These are phyloP conservation scores for Colletotrichum sp. DNA, from an alignment of 2,329 filamentous ascomycete species.

Conservation along the genomic window DNA sequence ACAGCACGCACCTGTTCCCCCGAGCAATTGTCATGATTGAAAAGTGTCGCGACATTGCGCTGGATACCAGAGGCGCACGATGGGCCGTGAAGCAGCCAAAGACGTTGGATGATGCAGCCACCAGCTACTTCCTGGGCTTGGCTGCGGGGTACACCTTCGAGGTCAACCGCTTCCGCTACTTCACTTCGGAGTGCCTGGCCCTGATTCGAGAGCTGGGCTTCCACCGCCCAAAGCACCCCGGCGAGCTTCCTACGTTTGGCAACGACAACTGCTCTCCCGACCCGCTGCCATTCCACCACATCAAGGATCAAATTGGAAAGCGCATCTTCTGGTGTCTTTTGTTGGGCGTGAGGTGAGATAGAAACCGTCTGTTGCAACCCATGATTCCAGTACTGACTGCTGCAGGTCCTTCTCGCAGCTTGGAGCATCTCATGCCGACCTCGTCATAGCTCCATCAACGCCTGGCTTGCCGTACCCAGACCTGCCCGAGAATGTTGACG, in stretches of 20 bases:
- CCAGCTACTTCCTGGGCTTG: slow-evolving; percentile 77
- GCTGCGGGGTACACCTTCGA: slow-evolving; percentile 71
- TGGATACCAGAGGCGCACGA: slow-evolving; percentile 66
- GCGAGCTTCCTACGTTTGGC: slow-evolving; percentile 43
- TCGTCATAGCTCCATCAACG: slow-evolving; percentile 79
- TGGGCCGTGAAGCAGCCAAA: slow-evolving; percentile 53
- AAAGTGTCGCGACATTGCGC: slow-evolving; percentile 72
- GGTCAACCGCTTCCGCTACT: slow-evolving; percentile 70
- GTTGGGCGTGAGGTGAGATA: slow-evolving; percentile 69
- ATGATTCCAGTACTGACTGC: slow-evolving; percentile 17
- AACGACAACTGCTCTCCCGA: slow-evolving; percentile 42
- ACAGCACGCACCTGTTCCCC: slow-evolving; percentile 68
- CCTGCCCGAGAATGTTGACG: slow-evolving; percentile 81
- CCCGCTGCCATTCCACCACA: slow-evolving; percentile 64
- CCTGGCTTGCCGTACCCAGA: slow-evolving; percentile 78
- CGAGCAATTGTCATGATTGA: slow-evolving; percentile 73
- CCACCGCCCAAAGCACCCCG: slow-evolving; percentile 57
- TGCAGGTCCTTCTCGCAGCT: slow-evolving; percentile 77
- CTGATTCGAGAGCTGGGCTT: slow-evolving; percentile 72
- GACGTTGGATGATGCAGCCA: slow-evolving; percentile 63
- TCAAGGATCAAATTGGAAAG: slow-evolving; percentile 76
- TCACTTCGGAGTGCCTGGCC: slow-evolving; percentile 74
- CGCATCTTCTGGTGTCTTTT: slow-evolving; percentile 87
- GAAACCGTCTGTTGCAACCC: not conserved
- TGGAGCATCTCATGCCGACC: slow-evolving; percentile 72